Percentiles rank a stretch among this genome's conserved stretches.
phyloP scores from a whole-genome alignment of 441 rosid species.

The Corymbia citriodora region DNA sequence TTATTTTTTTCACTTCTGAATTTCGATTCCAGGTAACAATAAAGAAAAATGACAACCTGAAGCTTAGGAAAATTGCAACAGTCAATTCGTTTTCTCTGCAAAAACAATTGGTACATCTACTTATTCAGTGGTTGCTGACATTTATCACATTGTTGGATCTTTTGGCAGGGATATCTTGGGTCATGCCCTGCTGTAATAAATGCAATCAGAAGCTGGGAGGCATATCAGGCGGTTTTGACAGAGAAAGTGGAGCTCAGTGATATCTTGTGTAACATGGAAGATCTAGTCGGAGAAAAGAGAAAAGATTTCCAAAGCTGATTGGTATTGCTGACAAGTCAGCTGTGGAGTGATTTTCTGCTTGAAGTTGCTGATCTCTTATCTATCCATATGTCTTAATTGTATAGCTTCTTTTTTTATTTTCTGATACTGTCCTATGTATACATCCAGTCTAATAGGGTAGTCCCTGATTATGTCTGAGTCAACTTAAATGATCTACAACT shows the following conservation, averaged over 20 bases:
- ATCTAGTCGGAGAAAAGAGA: neutral
- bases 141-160: neutral
- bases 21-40: neutral
- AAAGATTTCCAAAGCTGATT: neutral
- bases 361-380: neutral
- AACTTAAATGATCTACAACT: neutral
- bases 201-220: neutral
- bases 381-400: neutral
- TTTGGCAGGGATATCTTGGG: neutral
- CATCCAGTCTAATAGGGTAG: neutral
- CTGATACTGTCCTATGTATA: neutral
- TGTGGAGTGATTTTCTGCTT: neutral
- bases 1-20: neutral
- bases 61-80: neutral
- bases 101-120: neutral
- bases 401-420: neutral
- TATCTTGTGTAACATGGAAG: neutral
- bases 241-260: neutral
- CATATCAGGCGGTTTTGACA: neutral
- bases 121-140: neutral
- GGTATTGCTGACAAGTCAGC: neutral
- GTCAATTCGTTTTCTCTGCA: neutral
- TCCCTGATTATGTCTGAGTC: neutral
- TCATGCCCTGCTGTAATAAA: neutral
- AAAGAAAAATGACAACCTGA: neutral